phyloP scores from a whole-genome alignment of 1,284 basidiomycete species.

The Leccinum griseonigrum region DNA sequence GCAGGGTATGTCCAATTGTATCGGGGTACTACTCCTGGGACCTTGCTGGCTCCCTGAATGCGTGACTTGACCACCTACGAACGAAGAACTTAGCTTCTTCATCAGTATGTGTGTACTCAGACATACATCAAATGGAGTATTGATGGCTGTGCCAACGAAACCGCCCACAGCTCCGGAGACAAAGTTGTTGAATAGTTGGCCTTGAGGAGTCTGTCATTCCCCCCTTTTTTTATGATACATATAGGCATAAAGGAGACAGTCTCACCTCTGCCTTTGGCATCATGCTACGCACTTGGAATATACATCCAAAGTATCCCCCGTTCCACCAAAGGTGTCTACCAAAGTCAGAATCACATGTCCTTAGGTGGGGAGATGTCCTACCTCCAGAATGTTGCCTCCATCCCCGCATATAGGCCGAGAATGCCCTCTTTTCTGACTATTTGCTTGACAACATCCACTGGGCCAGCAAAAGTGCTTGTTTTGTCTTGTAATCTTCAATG shows the following conservation, averaged over 20 bases:
- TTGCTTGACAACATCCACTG: slow-evolving; percentile 85
- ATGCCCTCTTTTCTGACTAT: slow-evolving; percentile 76
- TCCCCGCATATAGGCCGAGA: slow-evolving; percentile 86
- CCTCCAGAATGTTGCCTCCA: slow-evolving; percentile 97
- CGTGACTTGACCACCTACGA: slow-evolving; percentile 88
- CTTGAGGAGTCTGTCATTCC: slow-evolving; percentile 57
- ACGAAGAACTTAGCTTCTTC: background rate
- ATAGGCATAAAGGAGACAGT: background rate
- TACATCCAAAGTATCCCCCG: slow-evolving; percentile 92
- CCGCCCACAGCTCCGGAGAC: slow-evolving; percentile 89
- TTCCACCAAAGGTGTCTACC: slow-evolving; percentile 84
- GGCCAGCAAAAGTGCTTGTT: slow-evolving; percentile 82
- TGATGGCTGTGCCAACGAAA: slow-evolving; percentile 80
- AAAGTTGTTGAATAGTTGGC: slow-evolving; percentile 88
- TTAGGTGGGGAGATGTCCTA: slow-evolving; percentile 24
- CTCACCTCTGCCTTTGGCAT: slow-evolving; percentile 83
- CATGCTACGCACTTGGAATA: slow-evolving; percentile 77
- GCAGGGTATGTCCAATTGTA: slow-evolving; percentile 95
- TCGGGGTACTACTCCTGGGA: slow-evolving; percentile 72
- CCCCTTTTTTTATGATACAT: background rate
- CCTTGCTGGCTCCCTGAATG: slow-evolving; percentile 76
- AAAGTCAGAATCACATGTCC: background rate
- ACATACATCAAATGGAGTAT: slow-evolving; percentile 74
- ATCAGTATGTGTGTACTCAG: background rate
- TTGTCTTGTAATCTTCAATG: slow-evolving; percentile 82